A percentile compares a stretch with the other conserved stretches of the same genome.
Conservation (phyloP, 805 yeast genomes). For the Starmera dryadoides region DNA sequence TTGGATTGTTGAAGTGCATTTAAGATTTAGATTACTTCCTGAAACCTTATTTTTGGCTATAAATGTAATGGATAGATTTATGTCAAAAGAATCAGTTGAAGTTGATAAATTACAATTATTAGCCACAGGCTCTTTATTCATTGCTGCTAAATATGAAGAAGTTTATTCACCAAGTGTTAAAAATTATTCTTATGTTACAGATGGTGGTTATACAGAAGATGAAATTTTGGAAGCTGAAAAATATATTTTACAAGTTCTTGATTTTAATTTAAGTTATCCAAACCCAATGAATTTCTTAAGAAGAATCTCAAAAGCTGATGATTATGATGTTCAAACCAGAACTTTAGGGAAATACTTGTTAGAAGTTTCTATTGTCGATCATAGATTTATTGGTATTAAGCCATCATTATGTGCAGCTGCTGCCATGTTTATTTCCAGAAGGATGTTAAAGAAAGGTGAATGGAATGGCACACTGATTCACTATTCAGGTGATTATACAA, state of each 20-base stretch:
- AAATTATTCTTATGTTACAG: slow-evolving; percentile 80
- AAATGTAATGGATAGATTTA: slow-evolving; percentile 81
- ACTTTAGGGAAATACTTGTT: slow-evolving; percentile 83
- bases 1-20: slow-evolving; percentile 89
- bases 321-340: slow-evolving; percentile 84
- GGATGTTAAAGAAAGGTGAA: slow-evolving; percentile 59
- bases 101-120: slow-evolving; percentile 76
- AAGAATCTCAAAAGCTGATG: slow-evolving; percentile 89
- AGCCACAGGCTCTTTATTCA: slow-evolving; percentile 80
- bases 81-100: slow-evolving; percentile 70
- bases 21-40: slow-evolving; percentile 75
- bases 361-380: slow-evolving; percentile 75
- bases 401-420: slow-evolving; percentile 87
- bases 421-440: slow-evolving; percentile 80
- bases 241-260: slow-evolving; percentile 63
- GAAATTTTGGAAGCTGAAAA: slow-evolving; percentile 84
- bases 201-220: slow-evolving; percentile 73
- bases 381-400: slow-evolving; percentile 64
- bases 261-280: slow-evolving; percentile 78
- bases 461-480: slow-evolving; percentile 88
- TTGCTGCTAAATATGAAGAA: slow-evolving; percentile 92
- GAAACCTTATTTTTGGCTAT: slow-evolving; percentile 82
- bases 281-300: slow-evolving; percentile 91
- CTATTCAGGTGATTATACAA: slow-evolving; percentile 85
- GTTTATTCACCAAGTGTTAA: slow-evolving; percentile 83